Conservation (phyloP, 371 early-diverging fungal genomes). For the Rhizomucor miehei region DNA sequence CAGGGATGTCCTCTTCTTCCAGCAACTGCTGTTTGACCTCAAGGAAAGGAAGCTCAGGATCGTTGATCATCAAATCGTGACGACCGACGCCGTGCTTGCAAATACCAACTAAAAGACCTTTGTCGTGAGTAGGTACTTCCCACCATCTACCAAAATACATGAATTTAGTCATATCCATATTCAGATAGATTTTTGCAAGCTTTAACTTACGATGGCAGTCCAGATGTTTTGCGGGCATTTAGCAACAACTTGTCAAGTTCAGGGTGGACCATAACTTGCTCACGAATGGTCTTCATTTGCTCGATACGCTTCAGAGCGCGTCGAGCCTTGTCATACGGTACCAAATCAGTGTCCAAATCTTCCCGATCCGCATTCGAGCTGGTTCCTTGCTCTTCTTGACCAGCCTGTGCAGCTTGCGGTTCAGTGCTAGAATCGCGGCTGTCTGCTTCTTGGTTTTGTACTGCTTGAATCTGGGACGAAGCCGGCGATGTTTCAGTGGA, state of each 20-base stretch:
- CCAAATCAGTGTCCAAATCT: conserved; percentile 44
- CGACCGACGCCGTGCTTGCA: conserved; percentile 73
- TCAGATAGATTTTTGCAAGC: neutral
- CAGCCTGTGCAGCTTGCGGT: conserved; percentile 13
- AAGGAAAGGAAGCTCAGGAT: conserved; percentile 60
- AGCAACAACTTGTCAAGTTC: conserved; percentile 39
- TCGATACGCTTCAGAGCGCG: conserved; percentile 71
- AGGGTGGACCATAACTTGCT: conserved; percentile 58
- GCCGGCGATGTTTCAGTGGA: neutral
- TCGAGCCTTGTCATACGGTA: conserved; percentile 70
- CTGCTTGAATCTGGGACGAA: neutral
- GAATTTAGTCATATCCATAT: neutral
- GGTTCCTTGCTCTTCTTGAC: conserved; percentile 11
- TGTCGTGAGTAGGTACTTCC: conserved; percentile 65
- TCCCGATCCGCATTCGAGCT: conserved; percentile 28
- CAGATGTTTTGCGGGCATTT: conserved; percentile 44
- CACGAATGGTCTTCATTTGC: conserved; percentile 70
- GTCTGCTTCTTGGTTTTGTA: neutral
- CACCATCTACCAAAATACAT: conserved; percentile 61
- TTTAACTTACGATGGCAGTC: conserved; percentile 40
- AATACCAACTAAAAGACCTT: conserved; percentile 65
- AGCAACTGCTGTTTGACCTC: conserved; percentile 32
- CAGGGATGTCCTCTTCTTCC: conserved; percentile 19
- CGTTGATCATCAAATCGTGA: conserved; percentile 66
- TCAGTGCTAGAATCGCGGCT: conserved; percentile 51